Evolutionary conservation across 306 rosid species (phyloP), one percentile per base, ranked within the genome.

Genomic region (Luffa aegyptiaca): DNA sequence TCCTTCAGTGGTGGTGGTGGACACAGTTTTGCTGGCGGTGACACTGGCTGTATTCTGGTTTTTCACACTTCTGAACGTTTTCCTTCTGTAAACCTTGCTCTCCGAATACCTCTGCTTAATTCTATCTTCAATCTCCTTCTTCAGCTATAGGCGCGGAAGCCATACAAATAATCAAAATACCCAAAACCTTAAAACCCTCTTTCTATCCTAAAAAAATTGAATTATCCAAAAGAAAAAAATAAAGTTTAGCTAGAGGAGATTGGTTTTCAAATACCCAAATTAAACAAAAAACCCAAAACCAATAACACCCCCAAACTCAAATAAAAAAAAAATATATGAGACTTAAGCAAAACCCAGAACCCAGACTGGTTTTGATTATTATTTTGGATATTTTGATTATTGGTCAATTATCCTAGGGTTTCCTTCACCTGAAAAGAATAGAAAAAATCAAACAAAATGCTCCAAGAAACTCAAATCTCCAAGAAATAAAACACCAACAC

Each of bases 11-110:
- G 63, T 45, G 55, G 78, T 49, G 52, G 83, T 52, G 10, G 75
- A 21, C 36, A 55, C 51, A 12, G 74, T 18, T 33, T 64, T 21
- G 63, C 52, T 8, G 36, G 70, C 16, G 45, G 83, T 61, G 8
- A 75, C 17, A 11, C 17, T 18, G 78, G 58, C 9, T 61, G 79
- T 36, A 44, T 11, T 44, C 37, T 79, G 83, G 53, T 87, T 89
- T 88, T 71, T 89, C 17, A 35, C 68, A 36, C 91, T 90, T 85
- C 77, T 89, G 84, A 87, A 89, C 9, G 84, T 81, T 86, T 85
- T 92, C 46, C 97, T 86, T 8, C 87, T 94, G 75, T 94, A 94
- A 3, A 94, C 98, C 85, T 90, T 90, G 70, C 61, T 59, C 83
- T 87, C 93, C 42, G 70, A 53, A 51, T 51, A 84, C 78, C 91